phyloP scores from a whole-genome alignment of 805 yeast genomes.

The Saccharomycopsis babjevae region DNA sequence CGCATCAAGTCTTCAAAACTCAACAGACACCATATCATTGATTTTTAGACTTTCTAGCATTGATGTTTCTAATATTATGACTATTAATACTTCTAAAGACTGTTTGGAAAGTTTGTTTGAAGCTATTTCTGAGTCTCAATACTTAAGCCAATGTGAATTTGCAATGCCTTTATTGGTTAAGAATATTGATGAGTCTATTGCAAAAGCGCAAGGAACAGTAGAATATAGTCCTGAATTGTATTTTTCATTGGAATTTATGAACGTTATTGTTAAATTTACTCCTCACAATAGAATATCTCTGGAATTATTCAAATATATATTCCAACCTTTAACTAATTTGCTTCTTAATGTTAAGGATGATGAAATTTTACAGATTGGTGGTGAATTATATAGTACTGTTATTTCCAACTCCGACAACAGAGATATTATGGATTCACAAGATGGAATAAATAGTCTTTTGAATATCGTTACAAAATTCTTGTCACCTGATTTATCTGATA shows the following conservation, averaged over 20 bases:
- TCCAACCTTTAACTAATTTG: constrained; percentile 22
- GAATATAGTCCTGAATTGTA: constrained; percentile 54
- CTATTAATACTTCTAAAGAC: constrained; percentile 57
- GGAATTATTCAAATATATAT: constrained; percentile 20
- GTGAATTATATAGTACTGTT: constrained; percentile 60
- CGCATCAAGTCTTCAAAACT: constrained; percentile 24
- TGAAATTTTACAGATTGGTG: constrained; percentile 65
- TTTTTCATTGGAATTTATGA: constrained; percentile 45
- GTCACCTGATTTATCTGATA: constrained; percentile 61
- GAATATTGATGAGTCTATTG: constrained; percentile 28
- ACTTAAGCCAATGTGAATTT: constrained; percentile 36
- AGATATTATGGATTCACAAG: constrained; percentile 16
- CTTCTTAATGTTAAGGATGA: constrained; percentile 48
- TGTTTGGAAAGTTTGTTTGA: constrained; percentile 44
- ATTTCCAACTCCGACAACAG: constrained; percentile 31
- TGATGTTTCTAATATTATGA: constrained; percentile 66
- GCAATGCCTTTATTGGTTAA: constrained; percentile 44
- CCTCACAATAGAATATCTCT: constrained; percentile 28
- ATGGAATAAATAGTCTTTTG: constrained; percentile 50
- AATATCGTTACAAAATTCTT: constrained; percentile 58
- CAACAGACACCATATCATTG: constrained; percentile 36
- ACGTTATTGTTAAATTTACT: constrained; percentile 37
- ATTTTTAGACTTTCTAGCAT: constrained; percentile 56
- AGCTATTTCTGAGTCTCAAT: constrained; percentile 35
- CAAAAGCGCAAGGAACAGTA: constrained; percentile 20